Evolutionary conservation across 352 stramenopile genomes (phyloP), one percentile per base, ranked within the genome.

Genomic region (Phytophthora sojae): DNA sequence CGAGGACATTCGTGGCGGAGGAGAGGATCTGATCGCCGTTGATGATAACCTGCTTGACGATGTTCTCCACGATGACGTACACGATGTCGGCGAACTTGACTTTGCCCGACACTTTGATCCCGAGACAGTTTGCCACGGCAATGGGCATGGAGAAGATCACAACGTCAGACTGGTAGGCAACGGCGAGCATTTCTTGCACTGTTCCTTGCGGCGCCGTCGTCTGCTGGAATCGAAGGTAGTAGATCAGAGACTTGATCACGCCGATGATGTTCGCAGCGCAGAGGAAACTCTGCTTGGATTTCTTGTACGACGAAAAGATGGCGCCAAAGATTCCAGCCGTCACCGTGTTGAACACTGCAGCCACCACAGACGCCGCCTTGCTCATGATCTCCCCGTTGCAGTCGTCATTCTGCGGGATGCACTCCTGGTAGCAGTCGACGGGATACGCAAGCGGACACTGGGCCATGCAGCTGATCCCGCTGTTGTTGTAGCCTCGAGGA

Each of bases 381-480:
- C 49, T 61, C 8, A 88, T 26, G 32, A 91, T 26, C 25, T 77
- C 73, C 1, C 50, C 59, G 7, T n/a, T 6, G 30, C 73, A 80
- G 39, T 80, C 56, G 49, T 80, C 73, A 60, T 87, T 91, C 54
- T 89, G 80, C 2, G 77, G 83, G 45, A 91, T 69, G 42, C 84
- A 92, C 62, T 92, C 80, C 66, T 79, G 76, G 44, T 67, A 81
- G 39, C 84, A 92, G 23, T 79, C 67, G 6, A 91, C 83, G 0
- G 83, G 83, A 60, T 91, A 91, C 49, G 86, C 72, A 25, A 91
- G 54, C 4, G 83, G 83, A 64, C 83, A 91, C 55, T 88, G 67
- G 26, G 75, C 68, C 6, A 77, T 49, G 45, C 73, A 80, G 37
- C 59, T 77, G 0, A 69, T 21, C 6, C 63, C 51, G 12, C 76